phyloP scores from a whole-genome alignment of 2,329 filamentous ascomycete genomes.

The Cladosporium austrohemisphaericum region DNA sequence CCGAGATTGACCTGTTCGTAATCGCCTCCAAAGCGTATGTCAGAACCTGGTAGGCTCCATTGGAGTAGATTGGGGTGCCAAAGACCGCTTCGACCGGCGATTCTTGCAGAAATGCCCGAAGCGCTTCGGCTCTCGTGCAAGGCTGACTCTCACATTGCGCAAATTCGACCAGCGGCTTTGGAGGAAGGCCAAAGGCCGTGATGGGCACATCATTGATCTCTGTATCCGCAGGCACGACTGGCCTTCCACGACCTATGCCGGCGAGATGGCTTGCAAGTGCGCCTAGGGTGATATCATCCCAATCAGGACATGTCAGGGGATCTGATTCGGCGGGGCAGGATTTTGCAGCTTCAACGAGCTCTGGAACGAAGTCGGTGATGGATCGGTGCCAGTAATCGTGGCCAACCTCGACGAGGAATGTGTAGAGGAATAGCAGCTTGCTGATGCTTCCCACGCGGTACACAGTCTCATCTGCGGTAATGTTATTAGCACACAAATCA shows the following conservation, averaged over 20 bases:
- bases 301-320: conserved; percentile 37
- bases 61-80: conserved; percentile 48
- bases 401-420: conserved; percentile 40
- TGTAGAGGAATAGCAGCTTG: conserved; percentile 34
- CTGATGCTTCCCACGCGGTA: conserved; percentile 18
- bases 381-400: conserved; percentile 37
- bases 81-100: conserved; percentile 42
- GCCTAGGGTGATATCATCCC: conserved; percentile 48
- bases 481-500: not conserved
- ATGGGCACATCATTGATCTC: not conserved
- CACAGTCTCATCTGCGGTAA: conserved; percentile 15
- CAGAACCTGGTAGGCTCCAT: conserved; percentile 45
- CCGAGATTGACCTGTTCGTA: conserved; percentile 38
- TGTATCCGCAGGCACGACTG: not conserved
- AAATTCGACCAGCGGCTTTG: conserved; percentile 4
- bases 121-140: conserved; percentile 33
- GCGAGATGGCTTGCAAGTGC: conserved; percentile 46
- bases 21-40: conserved; percentile 45
- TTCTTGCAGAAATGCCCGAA: conserved; percentile 34
- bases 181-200: conserved; percentile 5
- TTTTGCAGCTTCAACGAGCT: conserved; percentile 30
- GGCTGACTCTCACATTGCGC: conserved; percentile 25
- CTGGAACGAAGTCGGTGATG: conserved; percentile 46
- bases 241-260: conserved; percentile 33
- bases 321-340: conserved; percentile 24